These are phyloP conservation scores for thale cress (Arabidopsis thaliana) DNA, from an alignment of 345 rosid species.

Conservation along the genomic window DNA sequence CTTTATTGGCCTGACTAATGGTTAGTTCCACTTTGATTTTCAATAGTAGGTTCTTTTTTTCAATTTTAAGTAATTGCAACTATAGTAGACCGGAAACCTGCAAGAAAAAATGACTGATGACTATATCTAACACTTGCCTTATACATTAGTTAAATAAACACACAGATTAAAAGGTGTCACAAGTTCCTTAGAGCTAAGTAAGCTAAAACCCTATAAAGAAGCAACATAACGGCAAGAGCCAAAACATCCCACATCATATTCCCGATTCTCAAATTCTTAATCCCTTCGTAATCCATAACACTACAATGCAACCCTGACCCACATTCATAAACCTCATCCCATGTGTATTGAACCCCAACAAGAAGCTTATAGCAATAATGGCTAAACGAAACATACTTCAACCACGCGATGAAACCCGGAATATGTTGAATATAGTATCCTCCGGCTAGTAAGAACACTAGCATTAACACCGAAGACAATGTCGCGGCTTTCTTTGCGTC, in stretches of 20 bases:
- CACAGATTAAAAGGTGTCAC: conserved; percentile 14
- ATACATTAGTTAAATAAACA: not conserved
- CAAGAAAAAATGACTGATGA: conserved; percentile 1
- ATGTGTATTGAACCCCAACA: conserved; percentile 74
- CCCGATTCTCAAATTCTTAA: conserved; percentile 55
- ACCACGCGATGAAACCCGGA: conserved; percentile 81
- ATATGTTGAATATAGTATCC: conserved; percentile 94
- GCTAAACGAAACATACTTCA: conserved; percentile 84
- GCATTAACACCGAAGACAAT: conserved; percentile 81
- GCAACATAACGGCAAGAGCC: conserved; percentile 70
- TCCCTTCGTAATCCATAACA: conserved; percentile 76
- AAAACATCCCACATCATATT: conserved; percentile 64
- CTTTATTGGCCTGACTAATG: too few species aligned
- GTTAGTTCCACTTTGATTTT: not conserved
- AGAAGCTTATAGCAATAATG: conserved; percentile 89
- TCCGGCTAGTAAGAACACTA: conserved; percentile 78
- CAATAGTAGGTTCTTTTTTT: not conserved
- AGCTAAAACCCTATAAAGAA: conserved; percentile 79
- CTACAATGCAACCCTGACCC: conserved; percentile 60
- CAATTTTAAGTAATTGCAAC: not conserved
- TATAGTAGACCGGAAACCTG: not conserved
- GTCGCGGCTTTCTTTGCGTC: conserved; percentile 85
- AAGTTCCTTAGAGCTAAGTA: conserved; percentile 67
- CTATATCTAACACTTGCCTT: conserved; percentile 26
- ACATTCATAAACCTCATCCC: conserved; percentile 65